Percentiles rank a stretch among this genome's conserved stretches.
phyloP scores from a whole-genome alignment of 2,329 filamentous ascomycete genomes.

The Rosellinia necatrix region DNA sequence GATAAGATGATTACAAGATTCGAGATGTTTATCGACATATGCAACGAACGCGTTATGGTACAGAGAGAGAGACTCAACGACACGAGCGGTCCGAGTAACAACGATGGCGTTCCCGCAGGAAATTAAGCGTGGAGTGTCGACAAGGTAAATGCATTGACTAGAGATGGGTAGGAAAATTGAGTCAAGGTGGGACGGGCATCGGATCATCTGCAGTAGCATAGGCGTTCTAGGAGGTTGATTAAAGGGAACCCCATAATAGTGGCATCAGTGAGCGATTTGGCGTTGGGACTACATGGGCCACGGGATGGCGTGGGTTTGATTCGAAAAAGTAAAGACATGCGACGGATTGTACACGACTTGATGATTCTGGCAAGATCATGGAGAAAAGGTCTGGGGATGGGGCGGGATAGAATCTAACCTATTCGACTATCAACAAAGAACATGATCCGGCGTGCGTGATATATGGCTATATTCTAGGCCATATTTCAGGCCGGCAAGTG shows the following conservation, averaged over 20 bases:
- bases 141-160: constrained; percentile 13
- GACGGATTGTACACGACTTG: constrained; percentile 28
- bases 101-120: constrained; percentile 32
- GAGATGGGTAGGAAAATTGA: constrained; percentile 25
- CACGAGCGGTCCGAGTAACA: constrained; percentile 35
- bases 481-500: not conserved
- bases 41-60: constrained; percentile 68
- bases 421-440: not conserved
- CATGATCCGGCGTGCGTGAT: not conserved
- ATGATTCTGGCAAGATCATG: constrained; percentile 19
- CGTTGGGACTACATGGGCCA: constrained; percentile 28
- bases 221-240: constrained; percentile 36
- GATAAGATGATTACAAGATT: constrained; percentile 66
- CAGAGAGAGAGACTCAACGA: constrained; percentile 58
- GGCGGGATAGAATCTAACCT: constrained; percentile 22
- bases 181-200: constrained; percentile 6
- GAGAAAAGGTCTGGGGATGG: constrained; percentile 12
- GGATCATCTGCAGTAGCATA: constrained; percentile 32
- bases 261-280: constrained; percentile 32
- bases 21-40: constrained; percentile 73
- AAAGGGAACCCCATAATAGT: constrained; percentile 27
- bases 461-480: not conserved
- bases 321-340: constrained; percentile 19
- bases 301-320: constrained; percentile 17
- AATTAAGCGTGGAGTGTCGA: constrained; percentile 9